A percentile compares a stretch with the other conserved stretches of the same genome.
Evolutionary conservation across 805 yeast genomes (phyloP).

Genomic region (Deakozyma indianensis): DNA sequence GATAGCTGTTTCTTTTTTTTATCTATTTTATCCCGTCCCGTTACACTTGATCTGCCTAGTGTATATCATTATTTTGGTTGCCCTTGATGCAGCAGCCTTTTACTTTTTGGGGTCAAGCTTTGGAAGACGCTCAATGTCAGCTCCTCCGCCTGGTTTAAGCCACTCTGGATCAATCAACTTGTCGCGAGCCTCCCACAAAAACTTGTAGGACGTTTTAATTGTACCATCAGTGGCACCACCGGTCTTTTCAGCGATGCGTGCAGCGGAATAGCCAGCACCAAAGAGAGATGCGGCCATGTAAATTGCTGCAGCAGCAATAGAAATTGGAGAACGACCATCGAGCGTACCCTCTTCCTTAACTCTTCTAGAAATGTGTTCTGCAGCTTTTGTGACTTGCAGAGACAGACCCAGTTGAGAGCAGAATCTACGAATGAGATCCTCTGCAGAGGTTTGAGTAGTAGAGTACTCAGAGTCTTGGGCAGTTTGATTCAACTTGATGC

Average conservation of each 20-base stretch:
- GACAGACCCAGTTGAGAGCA: slow-evolving; percentile 87
- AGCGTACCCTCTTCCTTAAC: slow-evolving; percentile 85
- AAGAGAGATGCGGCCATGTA: slow-evolving; percentile 89
- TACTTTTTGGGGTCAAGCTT: too few relatives aligned
- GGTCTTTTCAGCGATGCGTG: slow-evolving; percentile 76
- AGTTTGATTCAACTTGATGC: slow-evolving; percentile 23
- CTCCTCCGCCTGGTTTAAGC: slow-evolving; percentile 51
- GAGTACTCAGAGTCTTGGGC: slow-evolving; percentile 29
- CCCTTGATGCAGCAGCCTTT: too few relatives aligned
- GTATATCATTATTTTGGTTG: too few relatives aligned
- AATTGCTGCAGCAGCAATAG: slow-evolving; percentile 94
- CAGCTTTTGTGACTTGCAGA: slow-evolving; percentile 76
- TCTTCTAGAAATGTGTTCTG: slow-evolving; percentile 80
- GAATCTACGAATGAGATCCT: slow-evolving; percentile 87
- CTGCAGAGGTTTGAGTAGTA: slow-evolving; percentile 82
- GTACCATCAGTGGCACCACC: slow-evolving; percentile 98
- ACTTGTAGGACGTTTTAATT: slow-evolving; percentile 79
- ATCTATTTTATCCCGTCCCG: too few relatives aligned
- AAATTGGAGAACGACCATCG: slow-evolving; percentile 93
- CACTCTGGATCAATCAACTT: slow-evolving; percentile 64
- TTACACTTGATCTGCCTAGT: too few relatives aligned
- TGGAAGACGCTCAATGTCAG: slow-evolving; percentile 34
- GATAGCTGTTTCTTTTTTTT: too few relatives aligned
- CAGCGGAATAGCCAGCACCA: slow-evolving; percentile 58
- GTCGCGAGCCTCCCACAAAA: slow-evolving; percentile 58